These are phyloP conservation scores for Xylaria sp. DNA, from an alignment of 2,329 filamentous ascomycete species.

Conservation along the genomic window DNA sequence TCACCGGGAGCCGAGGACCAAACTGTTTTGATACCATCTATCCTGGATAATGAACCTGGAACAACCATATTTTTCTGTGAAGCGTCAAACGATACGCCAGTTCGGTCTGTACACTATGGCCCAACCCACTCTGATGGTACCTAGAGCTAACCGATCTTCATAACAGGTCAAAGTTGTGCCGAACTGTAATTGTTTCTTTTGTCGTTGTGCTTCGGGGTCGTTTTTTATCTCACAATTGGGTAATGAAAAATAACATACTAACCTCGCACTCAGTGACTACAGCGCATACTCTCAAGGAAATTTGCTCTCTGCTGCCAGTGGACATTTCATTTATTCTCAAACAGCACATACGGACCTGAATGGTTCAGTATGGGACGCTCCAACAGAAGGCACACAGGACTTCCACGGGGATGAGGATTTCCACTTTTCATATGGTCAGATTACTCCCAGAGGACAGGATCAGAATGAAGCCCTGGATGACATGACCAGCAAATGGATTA, in stretches of 20 bases:
- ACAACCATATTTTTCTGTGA: not conserved
- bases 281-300: conserved; percentile 64
- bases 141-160: conserved; percentile 50
- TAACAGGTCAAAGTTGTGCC: conserved; percentile 68
- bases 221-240: conserved; percentile 44
- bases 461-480: conserved; percentile 60
- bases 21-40: conserved; percentile 32
- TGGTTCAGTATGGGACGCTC: conserved; percentile 66
- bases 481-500: conserved; percentile 61
- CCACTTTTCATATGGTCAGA: conserved; percentile 65
- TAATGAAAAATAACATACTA: conserved; percentile 67
- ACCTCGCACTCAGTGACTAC: conserved; percentile 65
- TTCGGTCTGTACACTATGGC: conserved; percentile 55
- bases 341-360: conserved; percentile 68
- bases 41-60: conserved; percentile 28
- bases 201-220: conserved; percentile 49
- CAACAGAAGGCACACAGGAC: conserved; percentile 70
- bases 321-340: conserved; percentile 69
- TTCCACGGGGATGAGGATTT: conserved; percentile 69
- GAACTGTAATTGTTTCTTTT: conserved; percentile 53
- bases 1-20: conserved; percentile 13
- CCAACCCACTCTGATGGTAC: conserved; percentile 34
- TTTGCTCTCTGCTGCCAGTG: conserved; percentile 61
- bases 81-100: conserved; percentile 44
- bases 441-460: conserved; percentile 63